phyloP scores from a whole-genome alignment of 768 basidiomycete genomes.

The Leucocoprinus birnbaumii region DNA sequence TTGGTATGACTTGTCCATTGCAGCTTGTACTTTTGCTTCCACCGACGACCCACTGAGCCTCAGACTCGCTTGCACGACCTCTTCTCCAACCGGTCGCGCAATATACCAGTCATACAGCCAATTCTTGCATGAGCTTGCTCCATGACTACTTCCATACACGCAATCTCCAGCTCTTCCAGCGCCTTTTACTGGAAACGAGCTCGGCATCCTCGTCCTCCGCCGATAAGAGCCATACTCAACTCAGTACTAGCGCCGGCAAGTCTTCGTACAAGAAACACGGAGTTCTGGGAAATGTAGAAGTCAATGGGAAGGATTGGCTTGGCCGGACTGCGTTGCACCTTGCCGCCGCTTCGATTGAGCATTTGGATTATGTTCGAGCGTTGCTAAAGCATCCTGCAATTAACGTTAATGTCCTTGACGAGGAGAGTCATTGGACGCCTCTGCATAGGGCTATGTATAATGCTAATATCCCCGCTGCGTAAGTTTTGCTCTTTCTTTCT shows the following conservation, averaged over 20 bases:
- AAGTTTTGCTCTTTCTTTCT: slow-evolving; percentile 27
- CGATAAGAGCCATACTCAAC: slow-evolving; percentile 31
- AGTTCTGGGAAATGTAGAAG: slow-evolving; percentile 44
- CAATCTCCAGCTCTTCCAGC: slow-evolving; percentile 75
- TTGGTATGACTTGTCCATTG: no score
- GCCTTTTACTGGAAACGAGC: slow-evolving; percentile 56
- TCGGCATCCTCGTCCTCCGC: slow-evolving; percentile 17
- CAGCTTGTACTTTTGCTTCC: no score
- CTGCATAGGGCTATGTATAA: slow-evolving; percentile 84
- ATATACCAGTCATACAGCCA: no score
- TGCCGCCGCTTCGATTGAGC: slow-evolving; percentile 64
- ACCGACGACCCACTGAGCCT: no score
- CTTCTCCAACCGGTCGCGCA: no score
- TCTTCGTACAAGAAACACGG: slow-evolving; percentile 51
- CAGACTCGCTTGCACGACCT: no score
- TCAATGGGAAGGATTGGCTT: slow-evolving; percentile 70
- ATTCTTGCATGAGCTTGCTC: slow-evolving; percentile 69
- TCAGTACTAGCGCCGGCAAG: slow-evolving; percentile 48
- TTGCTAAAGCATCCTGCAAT: slow-evolving; percentile 73
- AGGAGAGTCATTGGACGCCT: slow-evolving; percentile 88
- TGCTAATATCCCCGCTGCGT: slow-evolving; percentile 74
- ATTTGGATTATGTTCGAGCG: slow-evolving; percentile 73
- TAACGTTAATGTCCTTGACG: slow-evolving; percentile 78
- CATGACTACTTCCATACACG: slow-evolving; percentile 73
- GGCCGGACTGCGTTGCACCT: slow-evolving; percentile 83